These are phyloP conservation scores for Cystobasidium pallidum DNA, from an alignment of 1,284 basidiomycete genomes.

Conservation along the genomic window DNA sequence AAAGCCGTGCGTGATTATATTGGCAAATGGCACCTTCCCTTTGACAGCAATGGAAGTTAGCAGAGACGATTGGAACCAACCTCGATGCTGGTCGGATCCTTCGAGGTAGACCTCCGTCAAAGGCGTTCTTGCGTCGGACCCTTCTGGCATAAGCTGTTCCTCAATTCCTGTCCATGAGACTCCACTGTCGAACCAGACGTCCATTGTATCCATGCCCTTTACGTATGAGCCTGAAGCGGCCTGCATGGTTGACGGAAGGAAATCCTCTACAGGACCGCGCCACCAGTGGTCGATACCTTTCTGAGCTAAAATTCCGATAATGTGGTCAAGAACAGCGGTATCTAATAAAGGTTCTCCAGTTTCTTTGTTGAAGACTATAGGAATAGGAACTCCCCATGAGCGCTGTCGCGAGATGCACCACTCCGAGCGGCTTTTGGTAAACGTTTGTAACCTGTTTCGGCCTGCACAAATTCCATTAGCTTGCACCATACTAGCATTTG, in stretches of 20 bases:
- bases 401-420: slow-evolving; percentile 99
- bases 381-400: slow-evolving; percentile 97
- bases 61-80: slow-evolving; percentile 98
- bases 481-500: slow-evolving; percentile 32
- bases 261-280: slow-evolving; percentile 80
- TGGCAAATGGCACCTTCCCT: slow-evolving; percentile 68
- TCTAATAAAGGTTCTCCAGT: slow-evolving; percentile 72
- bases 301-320: slow-evolving; percentile 70
- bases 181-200: slow-evolving; percentile 99
- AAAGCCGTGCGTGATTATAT: slow-evolving; percentile 94
- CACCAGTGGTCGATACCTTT: slow-evolving; percentile 89
- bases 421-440: slow-evolving; percentile 84
- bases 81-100: slow-evolving; percentile 96
- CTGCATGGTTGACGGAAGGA: slow-evolving; percentile 67
- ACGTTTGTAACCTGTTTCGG: slow-evolving; percentile 79
- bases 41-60: slow-evolving; percentile 75
- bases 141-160: slow-evolving; percentile 53
- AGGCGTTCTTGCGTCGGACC: slow-evolving; percentile 49
- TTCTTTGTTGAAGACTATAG: slow-evolving; percentile 73
- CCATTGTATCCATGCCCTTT: slow-evolving; percentile 92
- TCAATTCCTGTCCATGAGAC: slow-evolving; percentile 81
- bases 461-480: slow-evolving; percentile 60
- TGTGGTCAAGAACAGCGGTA: slow-evolving; percentile 71
- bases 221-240: slow-evolving; percentile 58
- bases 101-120: slow-evolving; percentile 89